Evolutionary conservation across 371 early-diverging fungal species (phyloP), one percentile per base, ranked within the genome.

Genomic region (Rhizopus microsporus): DNA sequence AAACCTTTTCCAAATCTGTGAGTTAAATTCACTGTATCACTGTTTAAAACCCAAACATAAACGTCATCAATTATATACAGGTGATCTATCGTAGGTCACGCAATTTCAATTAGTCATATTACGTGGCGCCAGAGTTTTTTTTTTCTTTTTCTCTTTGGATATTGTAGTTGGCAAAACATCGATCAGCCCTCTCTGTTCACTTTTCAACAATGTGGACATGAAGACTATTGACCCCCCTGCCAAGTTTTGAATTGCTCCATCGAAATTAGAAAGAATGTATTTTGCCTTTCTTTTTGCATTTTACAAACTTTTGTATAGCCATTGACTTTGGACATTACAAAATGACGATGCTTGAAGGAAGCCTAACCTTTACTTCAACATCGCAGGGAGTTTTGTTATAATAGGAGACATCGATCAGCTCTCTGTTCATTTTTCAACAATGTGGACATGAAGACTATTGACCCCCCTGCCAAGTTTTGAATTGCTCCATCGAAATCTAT

Each of bases 1-100:
- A 57, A 50, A 57, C 50, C 57, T 57, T 57, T 57, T 57, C 57
- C 42, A 57, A 57, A 57, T 50, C 55, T 35, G 45, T n/a, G n/a
- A n/a, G n/a, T n/a, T n/a, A n/a, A n/a, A n/a, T n/a, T n/a, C n/a
- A n/a, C n/a, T n/a, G n/a, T n/a, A n/a, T n/a, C n/a, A n/a, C n/a
- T n/a, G n/a, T n/a, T n/a, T n/a, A n/a, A n/a, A n/a, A n/a, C n/a
- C n/a, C n/a, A n/a, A n/a, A n/a, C n/a, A n/a, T n/a, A n/a, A n/a
- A n/a, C n/a, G n/a, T n/a, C n/a, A n/a, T n/a, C n/a, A n/a, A n/a
- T n/a, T n/a, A n/a, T n/a, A n/a, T n/a, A n/a, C n/a, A n/a, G n/a
- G n/a, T n/a, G n/a, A n/a, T n/a, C n/a, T n/a, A n/a, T n/a, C n/a
- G n/a, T n/a, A n/a, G n/a, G n/a, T n/a, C n/a, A n/a, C n/a, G n/a